These are phyloP conservation scores for Boletellus sp. DNA, from an alignment of 768 basidiomycete species.

Conservation along the genomic window DNA sequence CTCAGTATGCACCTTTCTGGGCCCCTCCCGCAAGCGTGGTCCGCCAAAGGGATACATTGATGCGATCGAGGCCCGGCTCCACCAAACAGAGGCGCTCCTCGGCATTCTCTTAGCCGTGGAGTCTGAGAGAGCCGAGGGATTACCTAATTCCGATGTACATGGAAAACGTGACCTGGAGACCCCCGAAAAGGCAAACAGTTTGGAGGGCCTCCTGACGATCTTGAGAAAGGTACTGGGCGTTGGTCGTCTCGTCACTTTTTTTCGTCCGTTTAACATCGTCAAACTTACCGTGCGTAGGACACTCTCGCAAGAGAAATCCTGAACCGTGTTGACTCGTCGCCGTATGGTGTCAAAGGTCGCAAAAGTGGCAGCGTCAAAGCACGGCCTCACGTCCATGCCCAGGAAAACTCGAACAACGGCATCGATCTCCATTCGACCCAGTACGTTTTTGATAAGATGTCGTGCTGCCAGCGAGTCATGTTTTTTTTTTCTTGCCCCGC, in stretches of 20 bases:
- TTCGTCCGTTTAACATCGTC: neutral
- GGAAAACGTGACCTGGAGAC: constrained; percentile 2
- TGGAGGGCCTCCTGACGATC: constrained; percentile 42
- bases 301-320: constrained; percentile 77
- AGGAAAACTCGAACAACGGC: constrained; percentile 13
- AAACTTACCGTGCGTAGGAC: constrained; percentile 46
- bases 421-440: constrained; percentile 57
- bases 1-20: constrained; percentile 72
- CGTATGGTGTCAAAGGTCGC: constrained; percentile 74
- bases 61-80: constrained; percentile 85
- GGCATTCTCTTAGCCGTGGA: constrained; percentile 67
- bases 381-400: constrained; percentile 19
- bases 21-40: constrained; percentile 78
- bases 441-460: constrained; percentile 37
- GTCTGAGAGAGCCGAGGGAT: constrained; percentile 20
- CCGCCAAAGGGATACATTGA: constrained; percentile 95
- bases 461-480: neutral
- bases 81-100: constrained; percentile 86
- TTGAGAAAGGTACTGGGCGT: constrained; percentile 45
- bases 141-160: constrained; percentile 34
- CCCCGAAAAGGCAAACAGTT: constrained; percentile 10
- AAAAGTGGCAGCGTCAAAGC: constrained; percentile 39
- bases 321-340: constrained; percentile 73
- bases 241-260: neutral
- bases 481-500: neutral